Conservation (phyloP, 257 asterid genomes). For the Solanum corneliomulleri region DNA sequence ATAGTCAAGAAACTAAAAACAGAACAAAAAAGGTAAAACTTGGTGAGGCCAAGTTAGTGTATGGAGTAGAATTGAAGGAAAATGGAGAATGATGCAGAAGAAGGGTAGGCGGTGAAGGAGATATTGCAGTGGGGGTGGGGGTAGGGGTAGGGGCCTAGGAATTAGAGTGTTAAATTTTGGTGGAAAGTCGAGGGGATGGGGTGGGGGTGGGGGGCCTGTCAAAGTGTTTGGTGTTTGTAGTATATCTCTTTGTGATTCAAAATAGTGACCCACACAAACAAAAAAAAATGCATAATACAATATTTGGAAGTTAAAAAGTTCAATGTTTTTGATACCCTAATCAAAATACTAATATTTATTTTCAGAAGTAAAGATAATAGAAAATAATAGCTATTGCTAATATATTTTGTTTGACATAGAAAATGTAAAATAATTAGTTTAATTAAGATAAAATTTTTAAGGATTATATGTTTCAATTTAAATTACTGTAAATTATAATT, state of each 20-base stretch:
- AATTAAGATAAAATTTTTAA: too few relatives aligned
- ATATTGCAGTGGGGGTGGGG: neutral
- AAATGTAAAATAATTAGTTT: too few relatives aligned
- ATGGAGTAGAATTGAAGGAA: neutral
- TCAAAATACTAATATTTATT: too few relatives aligned
- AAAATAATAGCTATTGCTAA: too few relatives aligned
- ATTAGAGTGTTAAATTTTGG: neutral
- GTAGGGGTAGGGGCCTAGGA: neutral
- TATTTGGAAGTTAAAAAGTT: neutral
- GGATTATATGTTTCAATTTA: too few relatives aligned
- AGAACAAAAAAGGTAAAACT: too few relatives aligned
- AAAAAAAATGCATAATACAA: neutral
- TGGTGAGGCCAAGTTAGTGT: neutral
- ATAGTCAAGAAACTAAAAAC: neutral
- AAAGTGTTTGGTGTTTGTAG: neutral
- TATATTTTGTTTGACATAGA: too few relatives aligned
- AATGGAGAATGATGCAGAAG: slow-evolving; percentile 1
- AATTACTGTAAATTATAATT: too few relatives aligned
- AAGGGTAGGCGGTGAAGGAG: slow-evolving; percentile 6
- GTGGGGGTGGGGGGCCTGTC: neutral
- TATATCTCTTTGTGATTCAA: neutral
- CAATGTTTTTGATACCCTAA: neutral
- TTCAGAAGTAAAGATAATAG: too few relatives aligned
- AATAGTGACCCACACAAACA: neutral
- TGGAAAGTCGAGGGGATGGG: neutral